phyloP scores from a whole-genome alignment of 257 asterid species.

The Nemophila menziesii region DNA sequence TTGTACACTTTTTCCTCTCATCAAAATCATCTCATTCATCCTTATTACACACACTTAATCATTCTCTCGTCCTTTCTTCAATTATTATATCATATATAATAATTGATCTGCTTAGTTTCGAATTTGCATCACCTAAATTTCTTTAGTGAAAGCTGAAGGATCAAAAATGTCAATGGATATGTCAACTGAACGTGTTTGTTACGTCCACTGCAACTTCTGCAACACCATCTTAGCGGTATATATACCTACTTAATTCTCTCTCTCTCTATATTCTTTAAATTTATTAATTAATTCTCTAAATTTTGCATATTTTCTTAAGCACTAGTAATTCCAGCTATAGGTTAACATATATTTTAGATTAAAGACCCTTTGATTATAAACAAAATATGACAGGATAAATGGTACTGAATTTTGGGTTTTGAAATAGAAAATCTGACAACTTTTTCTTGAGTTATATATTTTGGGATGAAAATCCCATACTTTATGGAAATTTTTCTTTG shows the following conservation, averaged over 20 bases:
- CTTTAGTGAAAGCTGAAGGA: slow-evolving; percentile 4
- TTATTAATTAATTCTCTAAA: neutral
- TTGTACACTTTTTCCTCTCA: slow-evolving; percentile 20
- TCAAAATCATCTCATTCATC: no score
- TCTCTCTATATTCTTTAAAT: neutral
- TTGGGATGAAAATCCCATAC: neutral
- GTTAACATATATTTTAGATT: neutral
- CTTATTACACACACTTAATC: slow-evolving; percentile 4
- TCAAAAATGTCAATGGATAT: slow-evolving; percentile 50
- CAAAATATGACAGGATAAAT: neutral
- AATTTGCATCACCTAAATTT: slow-evolving; percentile 4
- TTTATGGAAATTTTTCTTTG: neutral
- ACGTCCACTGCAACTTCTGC: slow-evolving; percentile 90
- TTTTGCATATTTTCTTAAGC: no score
- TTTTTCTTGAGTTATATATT: no score
- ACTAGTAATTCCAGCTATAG: no score
- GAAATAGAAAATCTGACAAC: no score
- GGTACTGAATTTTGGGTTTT: neutral
- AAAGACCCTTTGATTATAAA: no score
- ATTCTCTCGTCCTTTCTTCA: neutral
- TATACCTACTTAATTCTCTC: neutral
- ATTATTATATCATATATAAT: neutral
- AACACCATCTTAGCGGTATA: slow-evolving; percentile 85
- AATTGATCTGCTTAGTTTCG: neutral
- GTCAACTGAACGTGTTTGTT: slow-evolving; percentile 70